Evolutionary conservation across 768 basidiomycete genomes (phyloP), one percentile per base, ranked within the genome.

Genomic region (Lactarius indigo): DNA sequence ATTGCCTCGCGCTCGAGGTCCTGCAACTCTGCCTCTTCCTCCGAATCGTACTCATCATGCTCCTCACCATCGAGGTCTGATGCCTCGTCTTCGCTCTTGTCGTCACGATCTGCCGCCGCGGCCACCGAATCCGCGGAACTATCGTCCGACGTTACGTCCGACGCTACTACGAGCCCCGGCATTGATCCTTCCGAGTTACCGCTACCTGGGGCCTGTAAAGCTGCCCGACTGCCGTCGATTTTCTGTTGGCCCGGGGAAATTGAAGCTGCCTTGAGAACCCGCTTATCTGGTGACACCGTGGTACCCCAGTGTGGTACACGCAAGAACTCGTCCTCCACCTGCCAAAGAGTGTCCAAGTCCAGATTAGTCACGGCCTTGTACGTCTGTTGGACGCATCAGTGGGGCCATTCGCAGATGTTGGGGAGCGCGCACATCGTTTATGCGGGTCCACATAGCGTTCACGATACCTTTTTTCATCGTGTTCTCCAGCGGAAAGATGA

Each of bases 1-100:
- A 92, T 90, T 4, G 91, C 92, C 72, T 90, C 87, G 59, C 85
- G 81, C 31, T 86, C 68, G 77, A 87, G 74, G 37, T 85, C 84
- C 23, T 86, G 78, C 33, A 91, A 74, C 68, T 83, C 81, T 61
- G 89, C 89, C 68, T 90, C 90, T 65, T 87, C 83, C 56, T 90
- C 90, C 5, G 84, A 83, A 70, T 91, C 84, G 72, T 88, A 87
- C 7, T 76, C 82, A 52, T 76, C 81, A 8, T 72, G 74, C 8
- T 78, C 76, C 5, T 76, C 76, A 35, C 74, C 78, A 13, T 78
- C 77, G 30, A 78, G 77, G 56, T 76, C 77, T 7, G 74, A 76
- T 4, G 77, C 77, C 20, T 77, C 79, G 0, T 79, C 77, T 31
- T 79, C 77, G 28, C 78, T 77, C 33, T 76, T 77, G 33, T 74